Conservation (phyloP, 2,329 filamentous ascomycete genomes). For the Trichoderma breve region DNA sequence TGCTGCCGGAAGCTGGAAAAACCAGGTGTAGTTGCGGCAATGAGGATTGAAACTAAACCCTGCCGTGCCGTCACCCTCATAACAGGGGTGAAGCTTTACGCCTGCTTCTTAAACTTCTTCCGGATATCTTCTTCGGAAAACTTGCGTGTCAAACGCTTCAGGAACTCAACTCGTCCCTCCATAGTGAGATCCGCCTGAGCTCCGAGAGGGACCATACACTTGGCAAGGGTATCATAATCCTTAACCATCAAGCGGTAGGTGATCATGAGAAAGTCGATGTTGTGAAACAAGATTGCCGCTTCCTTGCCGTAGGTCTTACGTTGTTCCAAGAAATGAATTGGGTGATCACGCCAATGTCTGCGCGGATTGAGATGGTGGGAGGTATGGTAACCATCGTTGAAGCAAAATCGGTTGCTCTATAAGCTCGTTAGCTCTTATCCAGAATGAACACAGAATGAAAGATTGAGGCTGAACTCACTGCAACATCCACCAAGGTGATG, state of each 20-base stretch:
- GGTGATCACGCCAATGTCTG: conserved; percentile 80
- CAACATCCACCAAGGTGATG: conserved; percentile 75
- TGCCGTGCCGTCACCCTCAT: background rate
- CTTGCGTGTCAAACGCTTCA: conserved; percentile 61
- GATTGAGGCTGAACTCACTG: conserved; percentile 51
- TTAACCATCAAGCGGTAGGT: conserved; percentile 66
- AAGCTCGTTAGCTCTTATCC: background rate
- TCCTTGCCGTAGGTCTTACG: conserved; percentile 66
- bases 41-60: background rate
- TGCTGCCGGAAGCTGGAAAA: background rate
- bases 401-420: conserved; percentile 77
- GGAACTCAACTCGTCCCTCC: conserved; percentile 60
- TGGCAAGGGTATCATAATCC: conserved; percentile 68
- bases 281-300: conserved; percentile 72
- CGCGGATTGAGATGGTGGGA: conserved; percentile 76
- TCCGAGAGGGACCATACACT: conserved; percentile 71
- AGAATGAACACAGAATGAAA: background rate
- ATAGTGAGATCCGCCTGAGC: conserved; percentile 65
- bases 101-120: conserved; percentile 48
- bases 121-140: conserved; percentile 66
- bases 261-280: conserved; percentile 79
- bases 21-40: background rate
- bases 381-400: conserved; percentile 81
- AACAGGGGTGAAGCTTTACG: background rate
- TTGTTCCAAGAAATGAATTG: conserved; percentile 66